Evolutionary conservation across 495 filamentous ascomycete genomes (phyloP), one percentile per base, ranked within the genome.

Genomic region (Aspergillus haitiensis): DNA sequence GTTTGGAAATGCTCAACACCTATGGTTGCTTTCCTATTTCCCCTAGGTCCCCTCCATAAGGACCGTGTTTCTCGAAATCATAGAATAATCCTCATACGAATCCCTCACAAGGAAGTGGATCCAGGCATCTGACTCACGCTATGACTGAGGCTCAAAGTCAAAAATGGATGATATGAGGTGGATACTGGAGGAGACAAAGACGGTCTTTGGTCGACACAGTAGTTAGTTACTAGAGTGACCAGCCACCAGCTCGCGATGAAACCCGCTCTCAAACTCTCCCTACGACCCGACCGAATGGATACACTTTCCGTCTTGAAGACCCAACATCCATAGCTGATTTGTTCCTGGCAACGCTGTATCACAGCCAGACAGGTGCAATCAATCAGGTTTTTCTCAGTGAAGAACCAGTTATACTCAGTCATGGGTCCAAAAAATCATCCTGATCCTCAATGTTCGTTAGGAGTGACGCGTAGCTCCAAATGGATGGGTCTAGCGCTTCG

Each of bases 241-340:
- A 40, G 13, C 42, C 42, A 15, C 18, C 42, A 46, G 42, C 42
- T 46, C 42, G 27, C 27, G n/a, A 47, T 18, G 44, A 21, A 21
- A 18, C 44, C 15, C 51, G 7, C 6, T 11, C 27, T 36, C 10
- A 18, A 39, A n/a, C 51, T 16, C 11, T 47, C 15, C 13, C 3
- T 36, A 42, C 27, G 60, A 63, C 35, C 60, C 60, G 50, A 7
- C 10, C 51, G 36, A 16, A 13, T 46, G 56, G 50, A 58, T 55
- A 59, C 42, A 40, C 13, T 21, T 45, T 57, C 13, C 42, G 7
- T 10, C 16, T 18, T 47, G 12, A 47, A 32, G 36, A 32, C 31
- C 61, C 50, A 56, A 47, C 34, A 58, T 45, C 27, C 7, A 7
- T 18, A 15, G 27, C 44, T 47, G 44, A 47, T 7, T 47, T 16